Base-by-base conservation (phyloP, 2,329 filamentous ascomycete species). In the Akanthomyces uredinophilus region DNA sequence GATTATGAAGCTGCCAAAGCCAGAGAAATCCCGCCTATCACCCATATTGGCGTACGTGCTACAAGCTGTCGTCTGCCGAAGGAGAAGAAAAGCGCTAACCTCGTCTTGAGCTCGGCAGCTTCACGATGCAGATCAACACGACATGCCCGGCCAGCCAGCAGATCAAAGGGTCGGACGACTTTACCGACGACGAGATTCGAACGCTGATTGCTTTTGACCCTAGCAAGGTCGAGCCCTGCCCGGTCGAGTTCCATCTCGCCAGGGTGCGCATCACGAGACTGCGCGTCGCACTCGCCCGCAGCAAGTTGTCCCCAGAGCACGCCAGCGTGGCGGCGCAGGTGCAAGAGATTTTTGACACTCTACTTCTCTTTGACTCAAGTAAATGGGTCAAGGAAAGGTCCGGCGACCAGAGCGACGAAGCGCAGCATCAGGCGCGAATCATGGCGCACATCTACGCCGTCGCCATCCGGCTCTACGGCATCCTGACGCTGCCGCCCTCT, bases 61-160 rank as follows among this genome's bases (percentile, higher is more conserved):
- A 39, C 13, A 53, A 13, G 2, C 32, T n/a, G 6, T 29, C 27
- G 27, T 6, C 32, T 13, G 11, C 32, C 7, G 32, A 37, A 37
- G 32, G 11, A 13, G 32, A 37, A 37, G 32, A 37, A 37, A 37
- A 37, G 32, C 32, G 44, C 53, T 46, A 56, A 46, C 20, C 18
- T 5, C 5, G 32, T 22, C 18, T 14, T 20, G 32, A 4, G 10
- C 22, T 16, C 24, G 20, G 5, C 24, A 60, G 57, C 8, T 44
- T 60, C 35, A 60, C 47, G 2, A 60, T 60, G 57, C 46, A 50
- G 22, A 52, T 35, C n/a, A 60, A 60, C 47, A 60, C 57, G 5
- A 24, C 22, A 6, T 51, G 57, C 47, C 47, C 47, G 22, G 57
- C 57, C 2, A 11, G 44, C 24, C 22, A 44, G 50, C 57, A 60